phyloP scores from a whole-genome alignment of 1,284 basidiomycete species.

The Schizophyllum commune region DNA sequence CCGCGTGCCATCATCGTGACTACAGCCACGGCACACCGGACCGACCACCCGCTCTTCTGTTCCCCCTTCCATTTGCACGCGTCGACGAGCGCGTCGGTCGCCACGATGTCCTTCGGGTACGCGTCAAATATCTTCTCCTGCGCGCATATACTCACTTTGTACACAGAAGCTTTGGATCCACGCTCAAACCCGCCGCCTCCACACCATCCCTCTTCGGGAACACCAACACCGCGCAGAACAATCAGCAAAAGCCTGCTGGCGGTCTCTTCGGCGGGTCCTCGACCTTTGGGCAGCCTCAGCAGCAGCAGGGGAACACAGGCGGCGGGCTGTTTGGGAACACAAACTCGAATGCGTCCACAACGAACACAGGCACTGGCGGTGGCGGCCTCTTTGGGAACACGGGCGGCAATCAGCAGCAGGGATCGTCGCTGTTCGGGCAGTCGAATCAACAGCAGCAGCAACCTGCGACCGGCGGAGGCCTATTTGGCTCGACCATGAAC shows the following conservation, averaged over 20 bases:
- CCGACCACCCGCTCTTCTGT: not conserved
- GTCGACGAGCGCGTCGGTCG: not conserved
- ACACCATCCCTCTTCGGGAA: not conserved
- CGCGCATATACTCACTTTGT: not conserved
- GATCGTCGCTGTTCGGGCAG: conserved; percentile 5
- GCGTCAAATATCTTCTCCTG: not conserved
- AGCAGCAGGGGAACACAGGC: conserved; percentile 19
- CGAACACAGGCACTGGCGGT: not conserved
- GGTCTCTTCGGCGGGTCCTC: conserved; percentile 10
- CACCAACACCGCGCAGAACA: conserved; percentile 16
- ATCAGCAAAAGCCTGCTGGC: conserved; percentile 19
- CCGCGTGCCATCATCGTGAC: too few species aligned
- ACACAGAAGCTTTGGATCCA: not conserved
- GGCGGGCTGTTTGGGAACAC: conserved; percentile 20
- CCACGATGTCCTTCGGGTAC: not conserved
- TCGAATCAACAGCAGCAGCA: conserved; percentile 5
- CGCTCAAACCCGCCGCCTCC: not conserved
- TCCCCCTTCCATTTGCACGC: not conserved
- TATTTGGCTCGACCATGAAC: conserved; percentile 8
- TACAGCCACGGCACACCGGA: not conserved
- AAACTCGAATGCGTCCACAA: conserved; percentile 11
- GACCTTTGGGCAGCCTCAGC: conserved; percentile 17
- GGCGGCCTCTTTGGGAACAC: conserved; percentile 15
- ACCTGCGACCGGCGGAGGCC: conserved; percentile 4
- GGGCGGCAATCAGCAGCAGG: conserved; percentile 9